Evolutionary conservation across 495 filamentous ascomycete genomes (phyloP).

Genomic region (Arthonia radiata): DNA sequence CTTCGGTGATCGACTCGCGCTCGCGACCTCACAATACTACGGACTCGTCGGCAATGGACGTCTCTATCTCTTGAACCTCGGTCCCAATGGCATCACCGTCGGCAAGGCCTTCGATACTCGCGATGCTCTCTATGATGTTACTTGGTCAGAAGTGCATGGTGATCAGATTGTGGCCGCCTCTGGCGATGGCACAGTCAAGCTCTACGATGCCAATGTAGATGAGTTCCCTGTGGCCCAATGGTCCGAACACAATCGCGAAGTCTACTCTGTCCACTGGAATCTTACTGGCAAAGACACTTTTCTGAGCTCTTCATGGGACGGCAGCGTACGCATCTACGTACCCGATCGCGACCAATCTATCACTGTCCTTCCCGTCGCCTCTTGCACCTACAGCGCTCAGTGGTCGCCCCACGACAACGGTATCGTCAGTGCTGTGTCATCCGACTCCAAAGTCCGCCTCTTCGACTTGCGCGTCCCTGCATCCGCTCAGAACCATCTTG

Average conservation of each 20-base stretch:
- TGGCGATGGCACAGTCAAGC: constrained; percentile 81
- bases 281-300: constrained; percentile 76
- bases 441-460: constrained; percentile 64
- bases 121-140: constrained; percentile 78
- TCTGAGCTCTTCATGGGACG: constrained; percentile 77
- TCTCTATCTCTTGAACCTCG: constrained; percentile 57
- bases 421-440: constrained; percentile 56
- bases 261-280: constrained; percentile 82
- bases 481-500: constrained; percentile 59
- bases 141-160: constrained; percentile 88
- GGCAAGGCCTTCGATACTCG: constrained; percentile 85
- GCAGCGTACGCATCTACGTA: constrained; percentile 78
- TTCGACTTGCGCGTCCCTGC: constrained; percentile 76
- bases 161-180: constrained; percentile 70
- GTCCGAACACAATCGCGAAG: constrained; percentile 77
- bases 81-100: constrained; percentile 54
- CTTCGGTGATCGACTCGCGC: constrained; percentile 80
- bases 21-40: constrained; percentile 70
- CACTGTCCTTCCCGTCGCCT: constrained; percentile 62
- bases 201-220: constrained; percentile 58
- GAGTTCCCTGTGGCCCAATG: constrained; percentile 70
- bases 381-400: constrained; percentile 68
- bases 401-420: constrained; percentile 61
- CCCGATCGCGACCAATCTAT: constrained; percentile 47
- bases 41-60: constrained; percentile 92